Conservation (phyloP, 139 green algal species). For the Chlamydomonas sphaeroides region DNA sequence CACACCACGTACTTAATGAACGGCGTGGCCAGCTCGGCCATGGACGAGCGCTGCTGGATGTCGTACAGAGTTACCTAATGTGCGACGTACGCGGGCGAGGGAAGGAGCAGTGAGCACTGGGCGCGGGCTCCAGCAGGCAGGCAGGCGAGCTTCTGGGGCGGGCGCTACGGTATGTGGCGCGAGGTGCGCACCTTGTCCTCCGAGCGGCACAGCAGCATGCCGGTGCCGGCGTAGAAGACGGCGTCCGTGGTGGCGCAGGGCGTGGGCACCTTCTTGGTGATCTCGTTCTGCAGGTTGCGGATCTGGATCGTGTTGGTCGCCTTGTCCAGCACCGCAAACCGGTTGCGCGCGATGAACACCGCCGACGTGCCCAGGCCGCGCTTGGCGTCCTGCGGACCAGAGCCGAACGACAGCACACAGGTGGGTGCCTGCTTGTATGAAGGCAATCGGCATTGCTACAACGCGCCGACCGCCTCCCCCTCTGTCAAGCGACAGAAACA, state of each 20-base stretch:
- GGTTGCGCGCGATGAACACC: constrained; percentile 98
- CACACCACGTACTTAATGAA: constrained; percentile 98
- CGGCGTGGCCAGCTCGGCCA: constrained; percentile 92
- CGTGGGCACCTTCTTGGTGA: constrained; percentile 95
- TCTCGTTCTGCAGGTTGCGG: constrained; percentile 97
- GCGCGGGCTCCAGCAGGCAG: no score
- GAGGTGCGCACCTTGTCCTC: constrained; percentile 90
- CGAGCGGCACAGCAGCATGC: constrained; percentile 90
- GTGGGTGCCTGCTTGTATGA: no score
- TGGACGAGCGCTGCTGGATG: constrained; percentile 91
- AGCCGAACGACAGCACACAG: no score
- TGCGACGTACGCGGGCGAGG: no score
- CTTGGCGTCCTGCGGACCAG: constrained; percentile 79
- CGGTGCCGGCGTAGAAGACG: constrained; percentile 98
- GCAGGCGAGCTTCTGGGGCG: no score
- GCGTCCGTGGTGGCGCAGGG: constrained; percentile 84
- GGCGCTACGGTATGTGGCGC: no score
- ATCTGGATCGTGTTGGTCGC: constrained; percentile 86
- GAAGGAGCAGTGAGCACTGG: no score
- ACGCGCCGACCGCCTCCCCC: no score
- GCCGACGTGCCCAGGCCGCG: constrained; percentile 82
- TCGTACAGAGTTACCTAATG: constrained; percentile 96
- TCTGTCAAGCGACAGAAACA: no score
- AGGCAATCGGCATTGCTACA: no score
- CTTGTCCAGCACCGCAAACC: constrained; percentile 98